Conservation (phyloP, 768 basidiomycete genomes). For the Pleurotus ostreatus region DNA sequence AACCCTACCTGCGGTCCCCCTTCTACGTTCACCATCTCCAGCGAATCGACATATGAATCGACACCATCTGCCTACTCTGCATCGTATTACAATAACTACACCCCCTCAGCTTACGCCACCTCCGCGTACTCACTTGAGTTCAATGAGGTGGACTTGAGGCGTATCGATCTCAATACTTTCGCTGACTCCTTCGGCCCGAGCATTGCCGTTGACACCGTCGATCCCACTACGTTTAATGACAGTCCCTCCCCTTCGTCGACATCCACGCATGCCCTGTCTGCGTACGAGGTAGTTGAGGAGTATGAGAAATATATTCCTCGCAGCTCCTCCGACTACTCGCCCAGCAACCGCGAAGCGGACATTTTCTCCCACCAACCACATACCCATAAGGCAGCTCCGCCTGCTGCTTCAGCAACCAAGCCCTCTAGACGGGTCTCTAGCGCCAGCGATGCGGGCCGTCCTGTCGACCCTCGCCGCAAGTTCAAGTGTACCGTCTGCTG, state of each 20-base stretch:
- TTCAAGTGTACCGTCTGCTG: conserved; percentile 76
- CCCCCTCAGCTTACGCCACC: conserved; percentile 44
- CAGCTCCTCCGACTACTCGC: conserved; percentile 67
- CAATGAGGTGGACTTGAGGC: conserved; percentile 72
- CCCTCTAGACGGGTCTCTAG: conserved; percentile 42
- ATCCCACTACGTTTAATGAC: conserved; percentile 55
- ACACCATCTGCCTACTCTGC: conserved; percentile 67
- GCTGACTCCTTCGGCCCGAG: conserved; percentile 22
- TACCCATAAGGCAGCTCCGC: conserved; percentile 49
- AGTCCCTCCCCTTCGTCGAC: conserved; percentile 54
- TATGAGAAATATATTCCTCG: conserved; percentile 38
- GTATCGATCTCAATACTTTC: conserved; percentile 30
- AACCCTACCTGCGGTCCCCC: conserved; percentile 67
- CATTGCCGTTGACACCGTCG: conserved; percentile 32
- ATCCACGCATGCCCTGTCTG: conserved; percentile 43
- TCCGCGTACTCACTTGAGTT: conserved; percentile 50
- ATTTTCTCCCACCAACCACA: conserved; percentile 42
- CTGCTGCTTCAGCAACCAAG: conserved; percentile 48
- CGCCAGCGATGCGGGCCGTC: conserved; percentile 44
- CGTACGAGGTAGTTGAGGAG: conserved; percentile 26
- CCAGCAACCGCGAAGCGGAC: conserved; percentile 37
- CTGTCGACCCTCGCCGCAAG: conserved; percentile 67
- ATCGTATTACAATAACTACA: conserved; percentile 46
- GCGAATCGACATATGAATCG: conserved; percentile 72
- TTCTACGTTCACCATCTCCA: conserved; percentile 75